Base-by-base conservation (phyloP, 106 monocot genomes). In the Narthecium ossifragum region DNA sequence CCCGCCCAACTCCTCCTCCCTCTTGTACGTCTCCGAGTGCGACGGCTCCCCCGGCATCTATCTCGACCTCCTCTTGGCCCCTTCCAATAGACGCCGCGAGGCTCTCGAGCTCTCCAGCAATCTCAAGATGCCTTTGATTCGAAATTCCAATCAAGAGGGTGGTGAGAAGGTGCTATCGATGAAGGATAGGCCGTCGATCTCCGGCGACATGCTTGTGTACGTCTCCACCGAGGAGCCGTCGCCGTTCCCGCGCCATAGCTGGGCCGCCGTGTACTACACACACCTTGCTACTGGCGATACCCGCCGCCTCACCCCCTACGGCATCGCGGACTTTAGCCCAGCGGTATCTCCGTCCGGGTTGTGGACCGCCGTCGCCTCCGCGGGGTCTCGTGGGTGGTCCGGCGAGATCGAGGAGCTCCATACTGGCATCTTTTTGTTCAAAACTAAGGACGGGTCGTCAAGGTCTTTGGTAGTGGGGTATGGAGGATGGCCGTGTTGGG, bases 401-500 rank as follows among this genome's bases (percentile, higher is more conserved):
- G 85, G 83, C 3, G 90, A 96, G 64, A 69, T 90, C 17, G 64
- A 76, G 36, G 90, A 81, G 7, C 77, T 96, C 18, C 53, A 51
- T 17, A 80, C 90, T 0, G 66, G 45, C 65, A 72, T 96, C 34
- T 86, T 69, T 47, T 24, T 96, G 14, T 96, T 96, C 64, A 64
- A 62, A 33, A 96, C 90, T 0, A 0, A 0, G 5, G 90, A 86
- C 49, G 94, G 94, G 8, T 86, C 86, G 26, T 26, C 31, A 29
- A 66, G 94, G 59, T 55, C 49, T 34, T 34, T 67, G 49, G 22
- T 86, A 6, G 32, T 86, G 51, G 67, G 62, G 15, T 80, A 67
- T 37, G 94, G 80, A 17, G 94, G 86, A 1, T 96, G 94, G 94
- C 94, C 90, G 1, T 73, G 64, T 49, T 90, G 94, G 90, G 83